A percentile compares a stretch with the other conserved stretches of the same genome.
Conservation (phyloP, 768 basidiomycete species). For the Lentinula lateritia region DNA sequence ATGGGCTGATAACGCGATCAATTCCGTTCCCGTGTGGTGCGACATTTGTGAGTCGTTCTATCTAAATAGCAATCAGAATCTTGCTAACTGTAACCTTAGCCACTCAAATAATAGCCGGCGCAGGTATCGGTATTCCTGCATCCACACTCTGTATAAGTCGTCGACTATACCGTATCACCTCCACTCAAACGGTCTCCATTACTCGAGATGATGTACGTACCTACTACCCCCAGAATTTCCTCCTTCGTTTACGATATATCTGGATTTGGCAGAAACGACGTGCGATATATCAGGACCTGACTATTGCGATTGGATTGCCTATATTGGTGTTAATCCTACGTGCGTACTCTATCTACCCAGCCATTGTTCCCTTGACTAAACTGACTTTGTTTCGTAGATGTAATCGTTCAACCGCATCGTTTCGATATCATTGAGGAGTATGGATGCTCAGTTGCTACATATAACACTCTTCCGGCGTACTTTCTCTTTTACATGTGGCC, state of each 20-base stretch:
- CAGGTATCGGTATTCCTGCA: neutral
- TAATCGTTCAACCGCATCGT: too few relatives aligned
- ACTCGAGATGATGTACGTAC: neutral
- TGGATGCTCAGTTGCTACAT: constrained; percentile 27
- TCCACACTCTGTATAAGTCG: constrained; percentile 12
- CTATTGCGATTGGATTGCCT: too few relatives aligned
- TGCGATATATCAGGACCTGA: too few relatives aligned
- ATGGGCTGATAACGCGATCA: constrained; percentile 32
- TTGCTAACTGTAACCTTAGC: too few relatives aligned
- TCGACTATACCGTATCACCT: constrained; percentile 15
- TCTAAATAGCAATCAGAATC: too few relatives aligned
- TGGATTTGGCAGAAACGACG: too few relatives aligned
- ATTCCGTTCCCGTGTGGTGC: constrained; percentile 43
- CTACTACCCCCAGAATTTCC: too few relatives aligned
- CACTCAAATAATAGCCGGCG: neutral
- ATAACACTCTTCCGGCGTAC: constrained; percentile 21
- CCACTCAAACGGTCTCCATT: neutral
- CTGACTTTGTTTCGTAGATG: too few relatives aligned
- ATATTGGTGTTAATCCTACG: too few relatives aligned
- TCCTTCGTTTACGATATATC: too few relatives aligned
- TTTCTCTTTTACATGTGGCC: constrained; percentile 23
- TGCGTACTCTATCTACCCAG: too few relatives aligned
- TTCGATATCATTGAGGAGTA: constrained; percentile 30
- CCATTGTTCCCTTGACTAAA: too few relatives aligned
- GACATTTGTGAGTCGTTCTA: constrained; percentile 54